Percentiles rank a stretch among this genome's conserved stretches.
Evolutionary conservation across 2,329 filamentous ascomycete species (phyloP).

Genomic region (Calycina marina): DNA sequence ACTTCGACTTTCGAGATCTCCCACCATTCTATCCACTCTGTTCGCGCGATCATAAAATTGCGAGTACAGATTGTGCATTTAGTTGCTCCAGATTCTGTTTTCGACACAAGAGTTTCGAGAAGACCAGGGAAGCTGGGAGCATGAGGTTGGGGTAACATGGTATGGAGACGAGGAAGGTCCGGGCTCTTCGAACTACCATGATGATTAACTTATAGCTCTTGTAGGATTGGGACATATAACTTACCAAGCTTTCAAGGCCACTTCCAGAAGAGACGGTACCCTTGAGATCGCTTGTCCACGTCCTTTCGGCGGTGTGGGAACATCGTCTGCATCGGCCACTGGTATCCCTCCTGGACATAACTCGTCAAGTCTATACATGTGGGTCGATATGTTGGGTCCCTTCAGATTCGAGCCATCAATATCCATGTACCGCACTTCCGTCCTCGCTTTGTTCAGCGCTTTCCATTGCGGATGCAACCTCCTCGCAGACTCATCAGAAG

Average conservation of each 20-base stretch:
- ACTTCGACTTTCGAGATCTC: constrained; percentile 22
- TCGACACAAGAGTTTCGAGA: constrained; percentile 20
- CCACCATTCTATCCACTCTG: constrained; percentile 52
- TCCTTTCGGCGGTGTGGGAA: constrained; percentile 10
- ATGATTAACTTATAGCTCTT: no score
- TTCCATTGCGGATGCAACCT: constrained; percentile 16
- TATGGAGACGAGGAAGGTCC: constrained; percentile 13
- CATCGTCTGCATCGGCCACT: constrained; percentile 9
- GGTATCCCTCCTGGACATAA: constrained; percentile 5
- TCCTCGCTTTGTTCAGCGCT: constrained; percentile 15
- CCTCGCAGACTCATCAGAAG: constrained; percentile 2
- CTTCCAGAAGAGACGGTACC: constrained; percentile 20
- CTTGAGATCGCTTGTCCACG: constrained; percentile 4
- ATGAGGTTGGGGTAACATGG: constrained; percentile 11
- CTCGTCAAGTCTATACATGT: constrained; percentile 7
- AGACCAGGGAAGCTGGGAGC: constrained; percentile 14
- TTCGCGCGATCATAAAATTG: constrained; percentile 33
- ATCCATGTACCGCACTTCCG: constrained; percentile 19
- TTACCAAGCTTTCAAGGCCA: constrained; percentile 18
- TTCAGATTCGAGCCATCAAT: constrained; percentile 15
- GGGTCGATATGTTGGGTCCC: constrained; percentile 16
- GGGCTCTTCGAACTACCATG: no score
- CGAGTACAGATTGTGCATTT: constrained; percentile 37
- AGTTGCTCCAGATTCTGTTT: constrained; percentile 33
- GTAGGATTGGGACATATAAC: no score